Base-by-base conservation (phyloP, 2,329 filamentous ascomycete species). In the Botryotinia convoluta region DNA sequence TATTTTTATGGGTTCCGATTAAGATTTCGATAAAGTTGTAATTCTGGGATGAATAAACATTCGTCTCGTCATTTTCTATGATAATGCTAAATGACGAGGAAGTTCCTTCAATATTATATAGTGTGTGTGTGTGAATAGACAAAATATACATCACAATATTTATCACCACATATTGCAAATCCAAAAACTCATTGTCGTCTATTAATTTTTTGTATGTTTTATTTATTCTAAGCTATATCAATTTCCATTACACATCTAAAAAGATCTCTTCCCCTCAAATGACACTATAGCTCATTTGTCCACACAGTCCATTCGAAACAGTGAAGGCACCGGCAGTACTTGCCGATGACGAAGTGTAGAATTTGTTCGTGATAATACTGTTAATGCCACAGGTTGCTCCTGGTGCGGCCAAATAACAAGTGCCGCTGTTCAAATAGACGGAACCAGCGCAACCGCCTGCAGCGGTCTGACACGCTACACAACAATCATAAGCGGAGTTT, bases 151-250 rank as follows among this genome's bases (percentile, higher is more conserved):
- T 48, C 8, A 26, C 45, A 8, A 45, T 45, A 51, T 14, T 51
- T 10, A 51, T 10, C 45, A 10, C 22, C 5, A n/a, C 12, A 16
- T 14, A 5, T 54, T 54, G 1, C 48, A 54, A 16, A 54, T 7
- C 5, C 3, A 6, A 16, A 51, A n/a, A 3, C 12, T n/a, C 26
- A n/a, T n/a, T 6, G 6, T 54, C 8, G 0, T 8, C 0, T 51
- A n/a, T 51, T 51, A n/a, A n/a, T 51, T 51, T n/a, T 54, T 18
- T 29, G 9, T 29, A 54, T 18, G 0, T 29, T 29, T 18, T 9
- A 8, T 29, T 57, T 18, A 57, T 57, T 57, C 51, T 57, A 57
- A 57, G 14, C 14, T 29, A 29, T 29, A 57, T 57, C 51, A 29
- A 29, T 57, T 29, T 8, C 0, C 3, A 57, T 29, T 18, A 29